Evolutionary conservation across 2,329 filamentous ascomycete species (phyloP).

Genomic region (Sphaerostilbella broomeana): DNA sequence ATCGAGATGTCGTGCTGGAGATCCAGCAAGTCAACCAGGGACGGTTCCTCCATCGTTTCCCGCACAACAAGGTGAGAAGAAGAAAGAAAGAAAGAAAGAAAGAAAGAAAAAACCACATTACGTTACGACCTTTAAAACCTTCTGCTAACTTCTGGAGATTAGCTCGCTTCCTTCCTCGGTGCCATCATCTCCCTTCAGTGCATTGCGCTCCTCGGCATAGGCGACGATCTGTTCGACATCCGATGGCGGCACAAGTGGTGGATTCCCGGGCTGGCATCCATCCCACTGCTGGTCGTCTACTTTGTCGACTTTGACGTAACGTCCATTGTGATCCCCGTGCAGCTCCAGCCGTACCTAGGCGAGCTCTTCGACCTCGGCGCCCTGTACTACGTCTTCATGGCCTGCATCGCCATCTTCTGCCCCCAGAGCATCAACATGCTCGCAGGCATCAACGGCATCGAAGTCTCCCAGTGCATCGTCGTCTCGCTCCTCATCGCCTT

Average conservation of each 20-base stretch:
- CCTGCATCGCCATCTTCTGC: slow-evolving; percentile 90
- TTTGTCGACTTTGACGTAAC: slow-evolving; percentile 98
- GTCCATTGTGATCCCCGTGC: slow-evolving; percentile 83
- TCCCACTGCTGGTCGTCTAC: slow-evolving; percentile 93
- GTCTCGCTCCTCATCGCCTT: slow-evolving; percentile 76
- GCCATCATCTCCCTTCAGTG: slow-evolving; percentile 89
- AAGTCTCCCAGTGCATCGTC: slow-evolving; percentile 88
- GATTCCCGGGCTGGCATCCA: slow-evolving; percentile 88
- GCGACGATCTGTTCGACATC: slow-evolving; percentile 96
- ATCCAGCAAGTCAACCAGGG: slow-evolving; percentile 70
- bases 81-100: background rate
- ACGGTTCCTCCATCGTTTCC: slow-evolving; percentile 82
- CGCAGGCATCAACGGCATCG: slow-evolving; percentile 98
- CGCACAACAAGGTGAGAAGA: slow-evolving; percentile 73
- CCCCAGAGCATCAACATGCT: slow-evolving; percentile 99
- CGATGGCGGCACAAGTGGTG: slow-evolving; percentile 98
- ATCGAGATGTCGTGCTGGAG: slow-evolving; percentile 76
- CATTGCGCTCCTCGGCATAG: slow-evolving; percentile 83
- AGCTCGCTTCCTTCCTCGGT: slow-evolving; percentile 92
- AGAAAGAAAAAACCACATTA: background rate
- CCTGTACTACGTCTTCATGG: slow-evolving; percentile 96
- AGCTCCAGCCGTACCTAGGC: slow-evolving; percentile 77
- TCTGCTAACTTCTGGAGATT: slow-evolving; percentile 5
- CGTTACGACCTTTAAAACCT: background rate
- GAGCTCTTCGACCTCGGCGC: slow-evolving; percentile 75